Conservation (phyloP, 1,139 yeast species). For the Candida sanyaensis region DNA sequence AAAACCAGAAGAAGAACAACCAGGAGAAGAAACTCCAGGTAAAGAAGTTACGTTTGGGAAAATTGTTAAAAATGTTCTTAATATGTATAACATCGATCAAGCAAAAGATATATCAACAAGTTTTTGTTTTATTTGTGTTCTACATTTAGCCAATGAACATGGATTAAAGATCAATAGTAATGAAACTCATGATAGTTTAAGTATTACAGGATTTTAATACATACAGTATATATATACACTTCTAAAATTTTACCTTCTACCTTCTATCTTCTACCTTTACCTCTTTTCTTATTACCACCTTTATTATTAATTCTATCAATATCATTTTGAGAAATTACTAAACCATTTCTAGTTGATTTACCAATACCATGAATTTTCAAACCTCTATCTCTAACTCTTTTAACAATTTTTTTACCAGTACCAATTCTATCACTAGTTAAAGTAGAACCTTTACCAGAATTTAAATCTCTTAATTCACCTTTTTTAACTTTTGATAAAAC, state of each 20-base stretch:
- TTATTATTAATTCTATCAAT: slow-evolving; percentile 47
- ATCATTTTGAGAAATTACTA: slow-evolving; percentile 71
- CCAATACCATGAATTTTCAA: slow-evolving; percentile 79
- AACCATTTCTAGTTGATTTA: slow-evolving; percentile 75
- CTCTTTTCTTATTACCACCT: slow-evolving; percentile 2
- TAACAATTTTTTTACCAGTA: slow-evolving; percentile 33
- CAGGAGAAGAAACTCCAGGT: slow-evolving; percentile 3
- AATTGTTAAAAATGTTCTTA: slow-evolving; percentile 52
- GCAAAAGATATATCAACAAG: slow-evolving; percentile 77
- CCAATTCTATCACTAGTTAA: slow-evolving; percentile 61
- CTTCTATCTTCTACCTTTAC: slow-evolving; percentile 12
- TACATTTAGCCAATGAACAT: slow-evolving; percentile 89
- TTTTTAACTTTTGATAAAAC: slow-evolving; percentile 65
- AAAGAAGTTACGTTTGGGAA: slow-evolving; percentile 43
- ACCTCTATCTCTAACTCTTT: slow-evolving; percentile 68
- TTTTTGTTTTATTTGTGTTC: slow-evolving; percentile 79
- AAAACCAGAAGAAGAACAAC: slow-evolving; percentile 5
- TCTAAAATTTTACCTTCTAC: too few relatives aligned
- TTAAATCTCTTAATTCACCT: slow-evolving; percentile 61
- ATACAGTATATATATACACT: too few relatives aligned
- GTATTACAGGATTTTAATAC: slow-evolving; percentile 45
- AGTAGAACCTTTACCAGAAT: slow-evolving; percentile 57
- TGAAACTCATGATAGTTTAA: slow-evolving; percentile 58
- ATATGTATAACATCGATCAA: slow-evolving; percentile 52
- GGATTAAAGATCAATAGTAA: slow-evolving; percentile 66